phyloP scores from a whole-genome alignment of 257 asterid species.

The Craterostigma plantagineum region DNA sequence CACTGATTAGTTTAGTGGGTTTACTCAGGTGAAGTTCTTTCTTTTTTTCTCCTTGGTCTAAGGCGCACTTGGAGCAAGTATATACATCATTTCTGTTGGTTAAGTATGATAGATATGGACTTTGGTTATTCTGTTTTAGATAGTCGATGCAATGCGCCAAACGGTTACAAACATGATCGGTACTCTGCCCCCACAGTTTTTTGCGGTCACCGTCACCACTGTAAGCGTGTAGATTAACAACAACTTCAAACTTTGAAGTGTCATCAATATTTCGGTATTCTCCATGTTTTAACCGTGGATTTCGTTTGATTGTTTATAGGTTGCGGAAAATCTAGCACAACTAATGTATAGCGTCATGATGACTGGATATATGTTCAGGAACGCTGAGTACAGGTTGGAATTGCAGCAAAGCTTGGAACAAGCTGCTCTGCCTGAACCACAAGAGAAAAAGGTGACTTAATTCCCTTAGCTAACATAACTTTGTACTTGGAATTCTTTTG shows the following conservation, averaged over 20 bases:
- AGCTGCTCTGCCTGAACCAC: conserved; percentile 89
- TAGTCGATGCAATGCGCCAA: conserved; percentile 97
- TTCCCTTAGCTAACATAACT: conserved; percentile 5
- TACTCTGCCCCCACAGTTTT: conserved; percentile 88
- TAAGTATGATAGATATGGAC: no score
- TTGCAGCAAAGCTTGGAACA: conserved; percentile 93
- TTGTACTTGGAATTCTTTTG: not conserved
- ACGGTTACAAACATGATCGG: conserved; percentile 96
- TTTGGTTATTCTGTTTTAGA: conserved; percentile 23
- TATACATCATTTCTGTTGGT: conserved; percentile 1
- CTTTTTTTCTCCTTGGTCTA: no score
- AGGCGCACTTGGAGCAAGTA: conserved; percentile 1
- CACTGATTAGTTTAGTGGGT: no score
- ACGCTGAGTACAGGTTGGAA: conserved; percentile 79
- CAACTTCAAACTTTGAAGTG: not conserved
- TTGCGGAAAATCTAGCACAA: conserved; percentile 96
- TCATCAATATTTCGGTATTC: not conserved
- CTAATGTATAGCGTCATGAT: conserved; percentile 93
- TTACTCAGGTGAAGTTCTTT: no score
- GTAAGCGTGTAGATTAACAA: conserved; percentile 22
- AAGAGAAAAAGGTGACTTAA: conserved; percentile 35
- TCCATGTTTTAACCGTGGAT: conserved; percentile 10
- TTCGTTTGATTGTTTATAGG: conserved; percentile 24
- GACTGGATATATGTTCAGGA: conserved; percentile 98
- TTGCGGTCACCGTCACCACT: conserved; percentile 75